These are phyloP conservation scores for Ceratobasidium sp. DNA, from an alignment of 1,284 basidiomycete genomes.

Conservation along the genomic window DNA sequence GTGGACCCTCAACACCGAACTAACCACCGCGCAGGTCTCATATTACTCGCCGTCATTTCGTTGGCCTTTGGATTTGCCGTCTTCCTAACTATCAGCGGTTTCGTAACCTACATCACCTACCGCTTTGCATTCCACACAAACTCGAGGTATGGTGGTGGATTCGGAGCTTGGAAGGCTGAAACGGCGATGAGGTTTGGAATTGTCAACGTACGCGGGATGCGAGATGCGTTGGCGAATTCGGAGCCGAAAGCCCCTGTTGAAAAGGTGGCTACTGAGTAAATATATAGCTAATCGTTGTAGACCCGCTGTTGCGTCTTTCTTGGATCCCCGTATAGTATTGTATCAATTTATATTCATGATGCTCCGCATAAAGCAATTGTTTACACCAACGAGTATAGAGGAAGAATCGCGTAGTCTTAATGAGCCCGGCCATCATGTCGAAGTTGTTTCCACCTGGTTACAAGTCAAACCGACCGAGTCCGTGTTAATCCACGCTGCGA, in stretches of 20 bases:
- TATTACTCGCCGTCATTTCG: conserved; percentile 21
- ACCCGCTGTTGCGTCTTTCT: no score
- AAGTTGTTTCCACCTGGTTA: conserved; percentile 99
- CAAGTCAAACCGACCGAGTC: no score
- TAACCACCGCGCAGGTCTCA: not conserved
- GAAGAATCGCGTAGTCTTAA: conserved; percentile 66
- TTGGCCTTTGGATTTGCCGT: conserved; percentile 21
- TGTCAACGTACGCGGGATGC: conserved; percentile 15
- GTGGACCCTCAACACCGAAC: no score
- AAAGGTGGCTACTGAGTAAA: not conserved
- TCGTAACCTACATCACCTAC: conserved; percentile 14
- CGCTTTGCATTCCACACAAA: conserved; percentile 23
- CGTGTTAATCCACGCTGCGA: no score
- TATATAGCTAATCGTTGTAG: no score
- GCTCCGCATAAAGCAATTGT: no score
- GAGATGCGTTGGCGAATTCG: not conserved
- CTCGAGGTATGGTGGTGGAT: not conserved
- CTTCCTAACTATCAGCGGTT: conserved; percentile 24
- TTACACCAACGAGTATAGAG: no score
- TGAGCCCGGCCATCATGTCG: conserved; percentile 92
- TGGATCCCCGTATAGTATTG: no score
- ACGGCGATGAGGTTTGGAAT: conserved; percentile 35
- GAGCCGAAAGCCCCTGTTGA: not conserved
- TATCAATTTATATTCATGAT: no score
- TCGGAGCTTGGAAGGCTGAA: conserved; percentile 24